A percentile compares a stretch with the other conserved stretches of the same genome.
Conservation (phyloP, 805 yeast species). For the Lachancea thermotolerans region DNA sequence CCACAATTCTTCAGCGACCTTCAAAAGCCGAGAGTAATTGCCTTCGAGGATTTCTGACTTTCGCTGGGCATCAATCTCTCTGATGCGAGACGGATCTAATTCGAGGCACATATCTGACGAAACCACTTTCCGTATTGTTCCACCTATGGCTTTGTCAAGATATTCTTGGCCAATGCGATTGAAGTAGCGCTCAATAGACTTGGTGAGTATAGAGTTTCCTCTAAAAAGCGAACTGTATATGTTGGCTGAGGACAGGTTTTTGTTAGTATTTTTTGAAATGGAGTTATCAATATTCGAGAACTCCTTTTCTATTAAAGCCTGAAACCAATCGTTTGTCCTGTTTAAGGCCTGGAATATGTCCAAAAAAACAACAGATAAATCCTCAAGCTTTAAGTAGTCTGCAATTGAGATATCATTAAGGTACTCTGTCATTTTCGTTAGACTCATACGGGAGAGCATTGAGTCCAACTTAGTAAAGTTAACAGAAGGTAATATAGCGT, state of each 20-base stretch:
- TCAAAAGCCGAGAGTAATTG: constrained; percentile 44
- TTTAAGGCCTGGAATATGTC: constrained; percentile 70
- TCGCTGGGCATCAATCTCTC: constrained; percentile 29
- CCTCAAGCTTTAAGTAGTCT: constrained; percentile 43
- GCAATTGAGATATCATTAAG: constrained; percentile 18
- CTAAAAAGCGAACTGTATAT: constrained; percentile 64
- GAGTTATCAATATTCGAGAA: constrained; percentile 34
- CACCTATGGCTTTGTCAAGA: constrained; percentile 63
- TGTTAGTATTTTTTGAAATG: constrained; percentile 16
- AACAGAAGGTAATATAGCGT: constrained; percentile 52
- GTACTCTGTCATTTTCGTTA: constrained; percentile 46
- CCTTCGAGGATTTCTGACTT: constrained; percentile 37
- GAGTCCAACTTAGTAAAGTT: constrained; percentile 58
- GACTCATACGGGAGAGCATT: constrained; percentile 48
- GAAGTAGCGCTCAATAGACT: constrained; percentile 71
- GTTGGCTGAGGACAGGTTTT: constrained; percentile 25
- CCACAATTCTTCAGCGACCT: constrained; percentile 60
- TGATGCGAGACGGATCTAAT: constrained; percentile 64
- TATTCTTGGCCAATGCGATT: constrained; percentile 74
- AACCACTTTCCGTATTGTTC: constrained; percentile 51
- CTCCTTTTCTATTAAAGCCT: constrained; percentile 61
- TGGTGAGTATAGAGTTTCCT: constrained; percentile 78
- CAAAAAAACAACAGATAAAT: constrained; percentile 50
- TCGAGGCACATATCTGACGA: constrained; percentile 57
- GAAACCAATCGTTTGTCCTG: constrained; percentile 67